Evolutionary conservation across 1,284 basidiomycete species (phyloP).

Genomic region (Kwoniella shivajii): DNA sequence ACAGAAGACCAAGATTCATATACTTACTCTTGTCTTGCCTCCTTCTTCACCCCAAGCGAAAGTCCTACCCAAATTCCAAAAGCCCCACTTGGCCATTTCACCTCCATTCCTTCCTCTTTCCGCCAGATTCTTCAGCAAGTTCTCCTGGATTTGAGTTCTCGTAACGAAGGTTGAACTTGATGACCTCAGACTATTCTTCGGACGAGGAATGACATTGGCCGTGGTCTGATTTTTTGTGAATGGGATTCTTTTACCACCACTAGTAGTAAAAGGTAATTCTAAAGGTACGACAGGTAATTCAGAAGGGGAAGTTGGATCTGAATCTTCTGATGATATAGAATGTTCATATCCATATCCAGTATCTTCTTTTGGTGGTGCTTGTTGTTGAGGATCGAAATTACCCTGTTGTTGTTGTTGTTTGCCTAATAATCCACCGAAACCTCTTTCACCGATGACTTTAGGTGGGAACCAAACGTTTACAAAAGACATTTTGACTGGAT

Average conservation of each 20-base stretch:
- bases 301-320: slow-evolving; percentile 17
- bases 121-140: slow-evolving; percentile 67
- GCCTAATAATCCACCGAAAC: slow-evolving; percentile 40
- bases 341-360: slow-evolving; percentile 33
- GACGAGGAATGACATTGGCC: slow-evolving; percentile 58
- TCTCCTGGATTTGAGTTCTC: slow-evolving; percentile 75
- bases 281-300: slow-evolving; percentile 22
- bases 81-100: slow-evolving; percentile 72
- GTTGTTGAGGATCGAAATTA: slow-evolving; percentile 1
- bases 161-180: slow-evolving; percentile 88
- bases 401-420: slow-evolving; percentile 18
- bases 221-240: slow-evolving; percentile 24
- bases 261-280: slow-evolving; percentile 3
- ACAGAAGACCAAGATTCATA: slow-evolving; percentile 2
- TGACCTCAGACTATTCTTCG: slow-evolving; percentile 83
- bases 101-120: slow-evolving; percentile 68
- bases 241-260: slow-evolving; percentile 20
- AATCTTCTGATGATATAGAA: slow-evolving; percentile 26
- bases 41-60: slow-evolving; percentile 82
- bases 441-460: slow-evolving; percentile 31
- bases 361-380: slow-evolving; percentile 11
- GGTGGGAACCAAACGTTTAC: slow-evolving; percentile 48
- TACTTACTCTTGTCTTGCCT: slow-evolving; percentile 70
- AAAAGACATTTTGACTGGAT: slow-evolving; percentile 39
- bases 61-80: slow-evolving; percentile 78